Conservation (phyloP, 2,329 filamentous ascomycete species). For the Aspergillus quadrilineatus region DNA sequence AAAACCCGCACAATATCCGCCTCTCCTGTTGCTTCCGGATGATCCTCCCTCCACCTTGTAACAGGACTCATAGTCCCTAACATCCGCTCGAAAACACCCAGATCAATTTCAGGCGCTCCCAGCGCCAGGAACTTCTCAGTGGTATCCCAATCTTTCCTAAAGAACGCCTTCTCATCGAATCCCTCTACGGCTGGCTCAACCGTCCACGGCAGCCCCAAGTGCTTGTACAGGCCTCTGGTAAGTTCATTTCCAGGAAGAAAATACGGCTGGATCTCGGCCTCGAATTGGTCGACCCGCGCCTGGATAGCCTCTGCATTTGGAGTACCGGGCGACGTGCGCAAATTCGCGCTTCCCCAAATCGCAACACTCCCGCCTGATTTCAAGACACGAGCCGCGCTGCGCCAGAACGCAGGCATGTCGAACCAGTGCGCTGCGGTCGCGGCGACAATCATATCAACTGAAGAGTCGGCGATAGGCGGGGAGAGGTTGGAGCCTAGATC, state of each 20-base stretch:
- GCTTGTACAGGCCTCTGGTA: conserved; percentile 41
- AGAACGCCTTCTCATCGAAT: conserved; percentile 30
- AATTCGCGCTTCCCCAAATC: conserved; percentile 19
- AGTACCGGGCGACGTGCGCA: conserved; percentile 24
- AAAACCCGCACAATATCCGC: conserved; percentile 2
- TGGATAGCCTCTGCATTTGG: conserved; percentile 48
- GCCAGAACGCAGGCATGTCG: conserved; percentile 10
- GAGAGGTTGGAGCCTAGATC: conserved; percentile 17
- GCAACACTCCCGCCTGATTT: conserved; percentile 11
- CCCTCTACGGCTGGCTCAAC: conserved; percentile 28
- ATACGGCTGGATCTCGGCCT: conserved; percentile 41
- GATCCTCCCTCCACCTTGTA: conserved; percentile 10
- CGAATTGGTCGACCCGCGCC: conserved; percentile 39
- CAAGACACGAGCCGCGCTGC: background rate
- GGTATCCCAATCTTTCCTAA: background rate
- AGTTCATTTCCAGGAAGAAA: conserved; percentile 46
- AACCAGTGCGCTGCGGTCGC: conserved; percentile 15
- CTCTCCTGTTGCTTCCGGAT: conserved; percentile 8
- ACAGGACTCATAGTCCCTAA: conserved; percentile 9
- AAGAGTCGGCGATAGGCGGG: background rate
- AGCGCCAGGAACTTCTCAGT: background rate
- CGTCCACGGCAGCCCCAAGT: conserved; percentile 53
- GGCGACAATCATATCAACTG: conserved; percentile 7
- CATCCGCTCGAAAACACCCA: conserved; percentile 5
- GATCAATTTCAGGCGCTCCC: background rate